Evolutionary conservation across 805 yeast genomes (phyloP).

Genomic region (Blastobotrys muscicola): DNA sequence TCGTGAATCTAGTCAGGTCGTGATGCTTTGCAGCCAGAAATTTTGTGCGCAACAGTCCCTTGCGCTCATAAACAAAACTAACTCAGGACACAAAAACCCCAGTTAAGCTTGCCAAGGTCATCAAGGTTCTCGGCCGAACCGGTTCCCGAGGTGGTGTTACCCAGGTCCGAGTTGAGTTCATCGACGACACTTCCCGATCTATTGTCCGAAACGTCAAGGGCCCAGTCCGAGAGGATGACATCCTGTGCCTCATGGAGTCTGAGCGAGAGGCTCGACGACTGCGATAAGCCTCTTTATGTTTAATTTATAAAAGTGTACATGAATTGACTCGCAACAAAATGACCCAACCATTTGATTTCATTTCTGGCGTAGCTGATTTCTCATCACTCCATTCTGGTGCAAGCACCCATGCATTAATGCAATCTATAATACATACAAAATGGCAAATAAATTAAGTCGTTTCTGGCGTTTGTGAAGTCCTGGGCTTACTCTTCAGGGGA

Average conservation of each 20-base stretch:
- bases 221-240: constrained; percentile 96
- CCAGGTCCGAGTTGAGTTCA: constrained; percentile 95
- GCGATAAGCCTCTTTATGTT: constrained; percentile 26
- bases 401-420: no score
- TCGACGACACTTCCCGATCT: constrained; percentile 90
- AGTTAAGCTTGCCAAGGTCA: constrained; percentile 98
- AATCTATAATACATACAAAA: neutral
- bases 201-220: constrained; percentile 97
- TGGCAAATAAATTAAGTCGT: neutral
- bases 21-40: no score
- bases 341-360: no score
- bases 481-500: neutral
- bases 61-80: neutral
- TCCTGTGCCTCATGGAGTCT: constrained; percentile 98
- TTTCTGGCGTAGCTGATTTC: no score
- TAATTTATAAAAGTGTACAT: neutral
- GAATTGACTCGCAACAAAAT: no score
- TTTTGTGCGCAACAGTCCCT: no score
- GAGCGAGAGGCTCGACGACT: constrained; percentile 89
- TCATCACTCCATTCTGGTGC: no score
- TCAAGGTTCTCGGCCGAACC: constrained; percentile 99
- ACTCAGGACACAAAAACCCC: constrained; percentile 43
- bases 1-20: no score
- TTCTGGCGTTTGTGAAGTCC: neutral
- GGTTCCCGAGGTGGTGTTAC: constrained; percentile 99